These are phyloP conservation scores for Coemansia sp. DNA, from an alignment of 192 early-diverging fungal genomes.

Conservation along the genomic window DNA sequence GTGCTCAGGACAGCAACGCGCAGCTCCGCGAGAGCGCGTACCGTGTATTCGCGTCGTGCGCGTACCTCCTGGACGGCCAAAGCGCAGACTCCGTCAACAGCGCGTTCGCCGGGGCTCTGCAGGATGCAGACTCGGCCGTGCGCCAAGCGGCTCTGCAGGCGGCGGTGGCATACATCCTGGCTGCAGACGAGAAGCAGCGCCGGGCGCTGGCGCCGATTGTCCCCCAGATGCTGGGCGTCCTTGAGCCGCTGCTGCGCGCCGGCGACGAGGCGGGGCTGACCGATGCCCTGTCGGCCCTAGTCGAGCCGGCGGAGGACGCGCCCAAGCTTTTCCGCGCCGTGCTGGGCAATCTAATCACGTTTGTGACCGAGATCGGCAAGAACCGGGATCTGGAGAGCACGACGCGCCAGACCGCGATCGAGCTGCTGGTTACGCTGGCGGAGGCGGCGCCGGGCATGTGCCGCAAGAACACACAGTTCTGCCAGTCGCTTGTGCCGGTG, in stretches of 20 bases:
- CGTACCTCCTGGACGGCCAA: conserved; percentile 69
- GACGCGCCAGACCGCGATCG: conserved; percentile 85
- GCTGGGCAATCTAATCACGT: conserved; percentile 65
- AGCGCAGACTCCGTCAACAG: conserved; percentile 62
- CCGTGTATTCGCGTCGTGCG: conserved; percentile 80
- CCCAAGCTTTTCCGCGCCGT: conserved; percentile 82
- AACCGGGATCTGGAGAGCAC: conserved; percentile 73
- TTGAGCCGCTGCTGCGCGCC: conserved; percentile 62
- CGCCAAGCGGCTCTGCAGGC: conserved; percentile 74
- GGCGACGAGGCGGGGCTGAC: conserved; percentile 68
- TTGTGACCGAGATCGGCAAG: conserved; percentile 71
- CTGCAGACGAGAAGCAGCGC: conserved; percentile 54
- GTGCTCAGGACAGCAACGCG: conserved; percentile 65
- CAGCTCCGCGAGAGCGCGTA: conserved; percentile 84
- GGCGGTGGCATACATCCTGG: conserved; percentile 67
- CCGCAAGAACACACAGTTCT: conserved; percentile 83
- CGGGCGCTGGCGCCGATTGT: conserved; percentile 51
- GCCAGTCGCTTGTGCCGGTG: conserved; percentile 72
- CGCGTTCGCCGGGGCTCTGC: conserved; percentile 68
- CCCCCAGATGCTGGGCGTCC: conserved; percentile 75
- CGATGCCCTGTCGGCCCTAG: conserved; percentile 68
- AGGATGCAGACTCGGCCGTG: conserved; percentile 60
- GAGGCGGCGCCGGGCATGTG: conserved; percentile 86
- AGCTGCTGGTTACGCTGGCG: conserved; percentile 85
- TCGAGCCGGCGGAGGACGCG: conserved; percentile 79